Base-by-base conservation (phyloP, 176 grass and related monocot species). In the Juncus inflexus region DNA sequence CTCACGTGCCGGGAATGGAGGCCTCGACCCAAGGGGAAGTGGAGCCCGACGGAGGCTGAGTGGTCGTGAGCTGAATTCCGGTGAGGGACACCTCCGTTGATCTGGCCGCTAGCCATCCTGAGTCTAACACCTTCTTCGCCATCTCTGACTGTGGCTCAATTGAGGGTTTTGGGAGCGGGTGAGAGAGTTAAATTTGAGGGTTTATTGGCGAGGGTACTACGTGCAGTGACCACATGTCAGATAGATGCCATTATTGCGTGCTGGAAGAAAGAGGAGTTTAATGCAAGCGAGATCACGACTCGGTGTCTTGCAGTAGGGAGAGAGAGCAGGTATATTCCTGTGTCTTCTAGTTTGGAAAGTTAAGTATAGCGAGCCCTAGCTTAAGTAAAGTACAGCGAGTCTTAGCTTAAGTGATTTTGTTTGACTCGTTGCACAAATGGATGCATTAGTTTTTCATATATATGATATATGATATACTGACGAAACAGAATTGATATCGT, bases 91-190 rank as follows among this genome's bases (percentile, higher is more conserved):
- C 85, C 72, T 97, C 85, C 10, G 85, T 86, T 55, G 88, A 89
- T 57, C 85, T 83, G 63, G 94, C 94, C 15, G 94, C 94, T 70
- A 92, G 60, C 88, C 94, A 97, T 76, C 88, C 85, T 10, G 94
- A 82, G 80, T 92, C 85, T 42, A 89, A 83, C 50, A 84, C 78
- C 67, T n/a, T 84, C 77, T 91, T 92, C 80, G 45, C 43, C 72
- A 84, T 74, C 58, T 60, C 19, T 70, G 66, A 70, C 55, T 12
- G 66, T 13, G n/a, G 36, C 37, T 16, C 35, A 16, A 55, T 40
- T 15, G 55, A 36, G 12, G 12, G 53, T 40, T 59, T 12, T 15
- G 35, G 37, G 9, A 60, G n/a, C 11, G 51, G 13, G 49, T 40
- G 19, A 63, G 55, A 57, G 69, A 35, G 55, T 11, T 5, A 12